phyloP scores from a whole-genome alignment of 1,284 basidiomycete genomes.

The Cryptococcus maquisensis region DNA sequence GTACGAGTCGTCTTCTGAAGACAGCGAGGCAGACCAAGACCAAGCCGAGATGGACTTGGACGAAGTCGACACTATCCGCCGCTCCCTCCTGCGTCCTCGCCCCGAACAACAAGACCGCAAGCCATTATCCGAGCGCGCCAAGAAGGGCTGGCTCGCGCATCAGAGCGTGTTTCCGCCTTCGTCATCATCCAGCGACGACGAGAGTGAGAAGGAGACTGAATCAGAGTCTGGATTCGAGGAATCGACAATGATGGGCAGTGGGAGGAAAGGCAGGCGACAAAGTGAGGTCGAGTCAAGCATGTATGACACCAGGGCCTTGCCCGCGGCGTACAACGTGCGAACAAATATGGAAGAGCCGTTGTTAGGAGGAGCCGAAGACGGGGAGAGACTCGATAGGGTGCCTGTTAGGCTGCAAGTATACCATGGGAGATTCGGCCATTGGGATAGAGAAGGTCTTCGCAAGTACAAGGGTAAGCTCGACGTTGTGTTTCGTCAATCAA shows the following conservation, averaged over 20 bases:
- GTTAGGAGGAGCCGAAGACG: conserved; percentile 17
- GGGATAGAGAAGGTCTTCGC: conserved; percentile 42
- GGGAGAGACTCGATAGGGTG: conserved; percentile 13
- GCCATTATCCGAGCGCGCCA: conserved; percentile 19
- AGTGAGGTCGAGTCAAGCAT: conserved; percentile 20
- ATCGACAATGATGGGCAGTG: not conserved
- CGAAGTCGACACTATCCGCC: conserved; percentile 31
- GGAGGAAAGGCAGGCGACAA: conserved; percentile 7
- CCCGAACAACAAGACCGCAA: conserved; percentile 3
- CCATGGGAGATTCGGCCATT: conserved; percentile 45
- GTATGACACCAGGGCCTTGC: conserved; percentile 6
- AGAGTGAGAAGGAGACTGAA: conserved; percentile 41
- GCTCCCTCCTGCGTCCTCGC: conserved; percentile 20
- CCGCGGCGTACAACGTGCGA: not conserved
- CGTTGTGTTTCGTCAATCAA: not conserved
- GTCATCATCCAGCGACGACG: conserved; percentile 33
- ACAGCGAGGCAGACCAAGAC: conserved; percentile 28
- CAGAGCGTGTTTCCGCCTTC: conserved; percentile 48
- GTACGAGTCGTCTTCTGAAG: conserved; percentile 34
- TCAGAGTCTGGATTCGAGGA: conserved; percentile 25
- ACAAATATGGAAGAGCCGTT: conserved; percentile 33
- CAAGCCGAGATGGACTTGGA: conserved; percentile 35
- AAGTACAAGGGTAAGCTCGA: conserved; percentile 45
- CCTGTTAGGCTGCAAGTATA: conserved; percentile 45
- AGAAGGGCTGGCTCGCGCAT: conserved; percentile 49